Evolutionary conservation across 2,329 filamentous ascomycete species (phyloP), one percentile per base, ranked within the genome.

Genomic region (Aspergillus awamori): DNA sequence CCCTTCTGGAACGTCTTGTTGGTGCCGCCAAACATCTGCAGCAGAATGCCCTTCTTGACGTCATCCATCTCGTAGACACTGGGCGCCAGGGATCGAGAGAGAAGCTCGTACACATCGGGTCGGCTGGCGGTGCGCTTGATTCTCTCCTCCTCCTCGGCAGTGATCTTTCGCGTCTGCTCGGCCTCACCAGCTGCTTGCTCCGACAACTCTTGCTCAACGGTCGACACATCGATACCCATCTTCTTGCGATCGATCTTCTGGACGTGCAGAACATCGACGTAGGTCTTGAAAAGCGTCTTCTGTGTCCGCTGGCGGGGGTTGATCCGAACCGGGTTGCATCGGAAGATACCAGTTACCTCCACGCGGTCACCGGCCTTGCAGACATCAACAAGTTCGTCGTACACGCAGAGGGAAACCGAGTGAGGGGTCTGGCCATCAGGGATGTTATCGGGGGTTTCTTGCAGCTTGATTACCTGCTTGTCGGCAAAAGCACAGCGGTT

Each of bases 1-100:
- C 95, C 95, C 78, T 97, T 98, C 61, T 96, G 87, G 76, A 99
- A 99, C 0, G 91, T 92, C 80, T 99, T 99, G 82, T 99, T 99
- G 36, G 95, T 97, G 59, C 95, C 95, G 39, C 95, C 94, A 74
- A 99, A 99, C 43, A 99, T 86, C 73, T 99, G 95, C 4, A 99
- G 87, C 10, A 99, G 83, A 63, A 99, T 97, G 10, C 95, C 95
- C 80, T 99, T 99, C 83, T 99, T 99, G 52, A 98, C 93, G 71
- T 99, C 95, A 68, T 99, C 95, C 88, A 96, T 91, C 78, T 99
- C 95, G 80, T 96, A 97, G 71, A 99, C 90, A 62, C 93, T 97
- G 13, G 95, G 95, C 2, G 95, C 95, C 28, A 99, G 82, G 1
- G 94, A 98, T 39, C 94, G 87, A 17, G 95, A 86, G 4, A 99